These are phyloP conservation scores for Eucalyptus lansdowneana DNA, from an alignment of 345 rosid genomes.

Conservation along the genomic window DNA sequence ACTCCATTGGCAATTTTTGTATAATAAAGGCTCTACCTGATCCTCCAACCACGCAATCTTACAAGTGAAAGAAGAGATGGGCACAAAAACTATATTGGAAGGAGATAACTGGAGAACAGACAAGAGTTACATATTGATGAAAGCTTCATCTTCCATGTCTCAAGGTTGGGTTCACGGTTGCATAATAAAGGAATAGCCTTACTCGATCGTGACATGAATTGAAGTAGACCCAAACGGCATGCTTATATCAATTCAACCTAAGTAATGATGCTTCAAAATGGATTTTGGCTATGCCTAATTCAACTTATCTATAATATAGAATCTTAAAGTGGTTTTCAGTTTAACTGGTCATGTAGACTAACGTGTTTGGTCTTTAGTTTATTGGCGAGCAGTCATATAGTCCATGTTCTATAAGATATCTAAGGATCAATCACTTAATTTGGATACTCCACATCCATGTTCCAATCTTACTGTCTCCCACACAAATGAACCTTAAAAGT, in stretches of 20 bases:
- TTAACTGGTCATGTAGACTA: not conserved
- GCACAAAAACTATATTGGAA: not conserved
- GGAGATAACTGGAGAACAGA: not conserved
- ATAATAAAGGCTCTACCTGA: not conserved
- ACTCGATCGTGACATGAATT: not conserved
- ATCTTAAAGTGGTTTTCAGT: not conserved
- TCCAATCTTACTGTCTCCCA: not conserved
- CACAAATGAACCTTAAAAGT: not conserved
- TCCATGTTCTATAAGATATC: not conserved
- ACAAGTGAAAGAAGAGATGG: not conserved
- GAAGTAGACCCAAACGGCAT: not conserved
- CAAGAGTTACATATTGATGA: not conserved
- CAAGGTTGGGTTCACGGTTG: not conserved
- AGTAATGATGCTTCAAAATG: not conserved
- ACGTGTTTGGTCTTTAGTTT: not conserved
- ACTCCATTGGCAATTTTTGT: not conserved
- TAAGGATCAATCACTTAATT: not conserved
- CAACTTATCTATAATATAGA: not conserved
- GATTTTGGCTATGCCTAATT: not conserved
- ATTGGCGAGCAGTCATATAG: not conserved
- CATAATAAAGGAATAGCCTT: not conserved
- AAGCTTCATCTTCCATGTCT: not conserved
- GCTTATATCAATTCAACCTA: not conserved
- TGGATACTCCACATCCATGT: not conserved
- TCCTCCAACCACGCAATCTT: not conserved